A percentile compares a stretch with the other conserved stretches of the same genome.
phyloP scores from a whole-genome alignment of 2,329 filamentous ascomycete genomes.

The Aspergillus novoparasiticus region DNA sequence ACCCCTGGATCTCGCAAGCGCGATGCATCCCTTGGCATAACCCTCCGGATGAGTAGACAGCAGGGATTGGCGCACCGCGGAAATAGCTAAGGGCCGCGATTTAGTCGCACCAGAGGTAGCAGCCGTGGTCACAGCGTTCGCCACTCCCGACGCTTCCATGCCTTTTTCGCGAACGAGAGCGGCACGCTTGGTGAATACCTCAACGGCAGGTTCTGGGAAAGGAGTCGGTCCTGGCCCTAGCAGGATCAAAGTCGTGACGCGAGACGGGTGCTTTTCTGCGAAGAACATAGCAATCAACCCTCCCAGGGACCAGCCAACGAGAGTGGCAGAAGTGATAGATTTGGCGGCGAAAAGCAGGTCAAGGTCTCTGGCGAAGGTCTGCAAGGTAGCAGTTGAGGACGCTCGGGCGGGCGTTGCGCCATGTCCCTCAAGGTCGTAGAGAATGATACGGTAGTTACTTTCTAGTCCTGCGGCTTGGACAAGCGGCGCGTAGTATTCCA shows the following conservation, averaged over 20 bases:
- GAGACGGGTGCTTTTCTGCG: constrained; percentile 40
- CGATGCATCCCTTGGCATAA: constrained; percentile 58
- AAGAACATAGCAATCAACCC: constrained; percentile 52
- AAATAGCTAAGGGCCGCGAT: constrained; percentile 37
- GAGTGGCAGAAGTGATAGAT: constrained; percentile 31
- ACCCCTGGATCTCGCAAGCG: constrained; percentile 46
- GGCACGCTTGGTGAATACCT: constrained; percentile 28
- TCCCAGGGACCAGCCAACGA: constrained; percentile 58
- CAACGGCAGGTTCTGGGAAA: constrained; percentile 34
- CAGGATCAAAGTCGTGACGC: constrained; percentile 51
- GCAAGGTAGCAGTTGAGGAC: constrained; percentile 45
- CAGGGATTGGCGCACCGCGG: constrained; percentile 49
- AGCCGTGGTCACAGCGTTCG: constrained; percentile 36
- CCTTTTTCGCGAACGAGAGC: constrained; percentile 47
- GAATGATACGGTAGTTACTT: constrained; percentile 39
- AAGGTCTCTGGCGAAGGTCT: constrained; percentile 49
- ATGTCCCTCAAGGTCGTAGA: constrained; percentile 61
- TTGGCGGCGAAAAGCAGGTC: constrained; percentile 9
- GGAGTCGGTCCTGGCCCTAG: constrained; percentile 53
- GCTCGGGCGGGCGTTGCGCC: constrained; percentile 57
- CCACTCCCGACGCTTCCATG: constrained; percentile 43
- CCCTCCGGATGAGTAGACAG: constrained; percentile 55
- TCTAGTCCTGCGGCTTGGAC: constrained; percentile 34
- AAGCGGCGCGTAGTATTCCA: constrained; percentile 51
- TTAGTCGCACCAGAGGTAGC: constrained; percentile 38